Evolutionary conservation across 208 protist species (phyloP).

Genomic region (Acanthamoeba royreba): DNA sequence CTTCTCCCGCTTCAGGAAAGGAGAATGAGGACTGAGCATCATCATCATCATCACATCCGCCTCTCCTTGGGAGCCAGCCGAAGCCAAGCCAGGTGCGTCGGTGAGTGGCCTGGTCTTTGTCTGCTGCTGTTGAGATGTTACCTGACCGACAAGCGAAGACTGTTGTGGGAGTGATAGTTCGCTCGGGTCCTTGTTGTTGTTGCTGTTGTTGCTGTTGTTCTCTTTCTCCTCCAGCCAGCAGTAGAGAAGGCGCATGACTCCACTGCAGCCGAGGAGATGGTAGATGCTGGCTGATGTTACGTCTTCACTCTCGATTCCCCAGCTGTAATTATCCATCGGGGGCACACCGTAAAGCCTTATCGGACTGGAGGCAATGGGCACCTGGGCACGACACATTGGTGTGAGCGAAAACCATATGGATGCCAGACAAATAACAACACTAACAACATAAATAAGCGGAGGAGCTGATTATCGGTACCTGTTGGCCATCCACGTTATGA

Average conservation of each 20-base stretch:
- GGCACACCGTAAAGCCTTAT: background rate
- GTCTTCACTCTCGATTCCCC: background rate
- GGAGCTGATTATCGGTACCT: background rate
- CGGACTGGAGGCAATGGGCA: background rate
- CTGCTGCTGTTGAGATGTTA: background rate
- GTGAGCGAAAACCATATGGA: background rate
- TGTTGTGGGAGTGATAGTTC: background rate
- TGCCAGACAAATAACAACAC: background rate
- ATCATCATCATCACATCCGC: too few species aligned
- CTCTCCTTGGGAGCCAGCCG: too few species aligned
- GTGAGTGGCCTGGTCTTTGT: too few species aligned
- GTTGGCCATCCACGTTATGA: background rate
- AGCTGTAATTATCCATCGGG: background rate
- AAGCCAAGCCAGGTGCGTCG: too few species aligned
- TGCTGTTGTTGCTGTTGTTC: background rate
- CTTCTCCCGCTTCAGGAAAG: background rate
- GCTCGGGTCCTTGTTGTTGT: background rate
- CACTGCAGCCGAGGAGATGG: background rate
- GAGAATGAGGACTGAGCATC: background rate
- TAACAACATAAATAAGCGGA: background rate
- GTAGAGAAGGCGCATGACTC: slow-evolving; percentile 14
- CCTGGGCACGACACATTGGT: background rate
- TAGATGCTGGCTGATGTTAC: background rate
- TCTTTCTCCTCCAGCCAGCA: background rate
- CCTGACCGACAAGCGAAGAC: background rate